Percentiles rank a stretch among this genome's conserved stretches.
These are phyloP conservation scores for Phytophthora boehmeriae DNA, from an alignment of 352 stramenopile genomes.

Conservation along the genomic window DNA sequence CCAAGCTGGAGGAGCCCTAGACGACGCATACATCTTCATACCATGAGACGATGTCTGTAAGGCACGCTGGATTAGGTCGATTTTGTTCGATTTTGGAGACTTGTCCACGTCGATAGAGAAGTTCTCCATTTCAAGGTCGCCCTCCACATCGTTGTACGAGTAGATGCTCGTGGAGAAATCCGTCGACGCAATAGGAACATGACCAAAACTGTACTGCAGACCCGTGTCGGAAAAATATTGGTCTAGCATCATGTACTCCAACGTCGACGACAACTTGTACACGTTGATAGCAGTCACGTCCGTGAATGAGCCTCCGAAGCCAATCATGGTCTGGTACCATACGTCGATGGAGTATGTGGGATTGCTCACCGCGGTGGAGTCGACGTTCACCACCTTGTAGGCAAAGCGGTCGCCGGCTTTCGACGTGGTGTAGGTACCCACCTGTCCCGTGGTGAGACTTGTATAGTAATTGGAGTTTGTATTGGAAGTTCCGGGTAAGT, in stretches of 20 bases:
- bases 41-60: slow-evolving; percentile 24
- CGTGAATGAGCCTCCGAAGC: slow-evolving; percentile 81
- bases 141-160: slow-evolving; percentile 35
- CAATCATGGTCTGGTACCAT: slow-evolving; percentile 59
- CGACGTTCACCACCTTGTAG: slow-evolving; percentile 26
- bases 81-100: slow-evolving; percentile 25
- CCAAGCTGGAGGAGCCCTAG: slow-evolving; percentile 73
- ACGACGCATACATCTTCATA: slow-evolving; percentile 61
- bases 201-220: slow-evolving; percentile 61
- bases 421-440: slow-evolving; percentile 47
- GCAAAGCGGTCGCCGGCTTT: slow-evolving; percentile 42
- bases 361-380: slow-evolving; percentile 4
- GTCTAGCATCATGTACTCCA: slow-evolving; percentile 54
- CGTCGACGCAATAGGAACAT: slow-evolving; percentile 67
- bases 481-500: too few relatives aligned
- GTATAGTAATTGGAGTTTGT: too few relatives aligned
- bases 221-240: slow-evolving; percentile 59
- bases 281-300: slow-evolving; percentile 68
- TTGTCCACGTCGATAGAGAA: slow-evolving; percentile 73
- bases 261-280: slow-evolving; percentile 40
- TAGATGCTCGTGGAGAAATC: slow-evolving; percentile 66
- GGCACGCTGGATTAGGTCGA: slow-evolving; percentile 35
- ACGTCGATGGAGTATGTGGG: slow-evolving; percentile 30
- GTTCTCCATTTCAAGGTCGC: slow-evolving; percentile 38
- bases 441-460: slow-evolving; percentile 24